Percentiles rank a stretch among this genome's conserved stretches.
Conservation (phyloP, 1,284 basidiomycete genomes). For the Ceratobasidium sp. region DNA sequence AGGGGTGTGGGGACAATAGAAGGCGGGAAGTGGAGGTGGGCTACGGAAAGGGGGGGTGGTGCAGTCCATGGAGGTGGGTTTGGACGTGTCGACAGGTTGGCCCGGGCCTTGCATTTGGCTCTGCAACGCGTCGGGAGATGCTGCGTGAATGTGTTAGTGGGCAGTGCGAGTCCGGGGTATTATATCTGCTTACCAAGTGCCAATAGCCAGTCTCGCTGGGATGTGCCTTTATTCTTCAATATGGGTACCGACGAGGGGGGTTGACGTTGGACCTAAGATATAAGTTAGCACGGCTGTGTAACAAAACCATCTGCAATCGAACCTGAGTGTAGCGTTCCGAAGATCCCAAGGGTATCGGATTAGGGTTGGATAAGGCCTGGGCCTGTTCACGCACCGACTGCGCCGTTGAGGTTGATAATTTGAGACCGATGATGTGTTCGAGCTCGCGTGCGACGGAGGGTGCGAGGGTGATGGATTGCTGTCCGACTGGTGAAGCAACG, state of each 20-base stretch:
- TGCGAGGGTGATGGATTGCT: too few species aligned
- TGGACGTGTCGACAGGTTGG: background rate
- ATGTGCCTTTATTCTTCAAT: background rate
- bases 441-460: too few species aligned
- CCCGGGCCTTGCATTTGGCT: background rate
- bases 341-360: background rate
- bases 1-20: too few species aligned
- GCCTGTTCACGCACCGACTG: background rate
- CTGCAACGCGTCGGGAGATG: background rate
- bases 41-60: too few species aligned
- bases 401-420: background rate
- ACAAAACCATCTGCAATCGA: too few species aligned
- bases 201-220: background rate
- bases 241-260: background rate
- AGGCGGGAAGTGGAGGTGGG: too few species aligned
- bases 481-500: too few species aligned
- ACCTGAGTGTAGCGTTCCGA: too few species aligned
- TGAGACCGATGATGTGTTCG: too few species aligned
- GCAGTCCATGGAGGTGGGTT: background rate
- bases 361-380: background rate
- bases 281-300: background rate
- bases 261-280: background rate
- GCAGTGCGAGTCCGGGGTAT: background rate
- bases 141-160: background rate
- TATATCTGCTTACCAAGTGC: background rate